phyloP scores from a whole-genome alignment of 305 asterid species.

The Fraxinus sp. region DNA sequence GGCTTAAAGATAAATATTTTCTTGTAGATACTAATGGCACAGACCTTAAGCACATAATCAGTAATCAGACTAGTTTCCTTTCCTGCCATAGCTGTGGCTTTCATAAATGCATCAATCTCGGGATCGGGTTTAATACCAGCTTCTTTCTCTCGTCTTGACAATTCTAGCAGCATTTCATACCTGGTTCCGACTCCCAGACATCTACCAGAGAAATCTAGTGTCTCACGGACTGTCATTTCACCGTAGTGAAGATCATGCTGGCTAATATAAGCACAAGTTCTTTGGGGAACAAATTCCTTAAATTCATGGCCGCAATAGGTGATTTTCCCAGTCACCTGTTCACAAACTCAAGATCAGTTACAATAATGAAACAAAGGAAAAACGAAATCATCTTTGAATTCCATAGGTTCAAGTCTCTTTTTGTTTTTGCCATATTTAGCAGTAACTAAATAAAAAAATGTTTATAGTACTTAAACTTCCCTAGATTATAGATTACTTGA shows the following conservation, averaged over 20 bases:
- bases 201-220: slow-evolving; percentile 54
- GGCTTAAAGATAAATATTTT: background rate
- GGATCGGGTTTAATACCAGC: slow-evolving; percentile 59
- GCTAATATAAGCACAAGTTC: slow-evolving; percentile 80
- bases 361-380: background rate
- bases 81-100: slow-evolving; percentile 52
- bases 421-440: background rate
- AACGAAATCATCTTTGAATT: background rate
- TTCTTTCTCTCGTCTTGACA: slow-evolving; percentile 56
- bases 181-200: slow-evolving; percentile 59
- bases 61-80: slow-evolving; percentile 52
- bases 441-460: background rate
- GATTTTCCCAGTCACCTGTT: slow-evolving; percentile 60
- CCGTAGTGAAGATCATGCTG: slow-evolving; percentile 57
- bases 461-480: background rate
- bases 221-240: slow-evolving; percentile 60
- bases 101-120: slow-evolving; percentile 59
- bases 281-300: slow-evolving; percentile 52
- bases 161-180: slow-evolving; percentile 46
- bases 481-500: background rate
- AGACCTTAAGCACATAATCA: slow-evolving; percentile 59
- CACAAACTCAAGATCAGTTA: background rate
- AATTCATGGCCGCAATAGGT: slow-evolving; percentile 58
- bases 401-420: background rate
- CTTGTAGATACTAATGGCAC: background rate